phyloP scores from a whole-genome alignment of 148 eudicot species.

The Camellia sinensis region DNA sequence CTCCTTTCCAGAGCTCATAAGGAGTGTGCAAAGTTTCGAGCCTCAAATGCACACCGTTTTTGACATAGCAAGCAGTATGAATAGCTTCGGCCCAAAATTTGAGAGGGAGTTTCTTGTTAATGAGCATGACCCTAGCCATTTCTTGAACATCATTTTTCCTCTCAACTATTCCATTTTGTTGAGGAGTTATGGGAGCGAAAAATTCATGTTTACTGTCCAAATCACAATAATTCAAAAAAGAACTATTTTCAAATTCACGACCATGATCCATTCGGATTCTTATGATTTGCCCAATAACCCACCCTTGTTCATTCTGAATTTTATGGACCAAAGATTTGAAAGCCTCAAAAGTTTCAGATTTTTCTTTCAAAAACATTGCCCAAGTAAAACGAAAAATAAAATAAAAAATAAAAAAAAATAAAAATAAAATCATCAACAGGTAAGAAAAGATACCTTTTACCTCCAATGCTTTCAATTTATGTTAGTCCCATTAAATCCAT shows the following conservation, averaged over 20 bases:
- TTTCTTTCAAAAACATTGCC: not conserved
- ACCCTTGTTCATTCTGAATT: not conserved
- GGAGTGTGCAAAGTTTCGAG: not conserved
- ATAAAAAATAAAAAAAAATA: no score
- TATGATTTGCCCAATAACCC: not conserved
- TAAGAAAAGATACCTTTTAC: not conserved
- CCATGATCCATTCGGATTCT: not conserved
- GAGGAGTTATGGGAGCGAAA: not conserved
- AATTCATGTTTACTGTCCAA: not conserved
- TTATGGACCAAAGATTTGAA: no score
- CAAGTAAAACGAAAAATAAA: not conserved
- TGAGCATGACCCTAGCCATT: not conserved
- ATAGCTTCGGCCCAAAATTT: not conserved
- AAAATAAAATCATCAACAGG: not conserved
- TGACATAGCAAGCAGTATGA: not conserved
- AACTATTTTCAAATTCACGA: not conserved
- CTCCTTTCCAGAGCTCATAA: not conserved
- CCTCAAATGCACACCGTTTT: not conserved
- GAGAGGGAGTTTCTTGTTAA: not conserved
- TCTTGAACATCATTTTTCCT: not conserved
- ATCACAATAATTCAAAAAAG: not conserved
- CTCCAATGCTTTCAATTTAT: not conserved
- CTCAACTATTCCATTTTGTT: constrained; percentile 5
- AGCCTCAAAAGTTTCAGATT: not conserved
- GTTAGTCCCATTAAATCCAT: constrained; percentile 4